Percentiles rank a stretch among this genome's conserved stretches.
phyloP scores from a whole-genome alignment of 1,284 basidiomycete species.

The Pseudozyma flocculosa region DNA sequence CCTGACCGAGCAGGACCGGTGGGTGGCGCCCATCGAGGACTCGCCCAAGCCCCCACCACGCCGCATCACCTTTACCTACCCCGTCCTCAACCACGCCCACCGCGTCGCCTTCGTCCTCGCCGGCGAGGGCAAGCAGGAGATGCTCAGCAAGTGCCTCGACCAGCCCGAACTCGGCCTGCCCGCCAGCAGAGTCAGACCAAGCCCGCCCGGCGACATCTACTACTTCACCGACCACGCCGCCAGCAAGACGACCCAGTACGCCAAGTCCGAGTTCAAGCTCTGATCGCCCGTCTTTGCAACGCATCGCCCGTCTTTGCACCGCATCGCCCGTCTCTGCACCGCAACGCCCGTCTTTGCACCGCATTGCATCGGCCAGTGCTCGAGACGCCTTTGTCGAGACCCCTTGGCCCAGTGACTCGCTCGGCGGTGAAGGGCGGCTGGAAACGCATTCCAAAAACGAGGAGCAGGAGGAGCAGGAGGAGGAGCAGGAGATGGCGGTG shows the following conservation, averaged over 20 bases:
- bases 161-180: conserved; percentile 78
- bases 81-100: conserved; percentile 63
- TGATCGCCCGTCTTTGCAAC: conserved; percentile 1
- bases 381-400: no score
- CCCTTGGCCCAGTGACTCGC: no score
- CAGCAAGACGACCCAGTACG: conserved; percentile 39
- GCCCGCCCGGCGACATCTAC: conserved; percentile 67
- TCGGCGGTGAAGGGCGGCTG: no score
- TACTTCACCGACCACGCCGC: conserved; percentile 55
- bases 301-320: no score
- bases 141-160: conserved; percentile 74
- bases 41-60: conserved; percentile 89
- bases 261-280: conserved; percentile 41
- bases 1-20: conserved; percentile 79
- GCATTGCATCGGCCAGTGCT: no score
- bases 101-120: conserved; percentile 83
- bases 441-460: no score
- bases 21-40: conserved; percentile 91
- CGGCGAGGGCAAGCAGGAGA: conserved; percentile 80
- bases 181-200: conserved; percentile 76
- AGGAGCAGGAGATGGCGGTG: no score
- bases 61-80: conserved; percentile 66
- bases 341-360: no score
- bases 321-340: no score
- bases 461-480: no score